These are phyloP conservation scores for Hyaloscypha finlandica DNA, from an alignment of 495 filamentous ascomycete species.

Conservation along the genomic window DNA sequence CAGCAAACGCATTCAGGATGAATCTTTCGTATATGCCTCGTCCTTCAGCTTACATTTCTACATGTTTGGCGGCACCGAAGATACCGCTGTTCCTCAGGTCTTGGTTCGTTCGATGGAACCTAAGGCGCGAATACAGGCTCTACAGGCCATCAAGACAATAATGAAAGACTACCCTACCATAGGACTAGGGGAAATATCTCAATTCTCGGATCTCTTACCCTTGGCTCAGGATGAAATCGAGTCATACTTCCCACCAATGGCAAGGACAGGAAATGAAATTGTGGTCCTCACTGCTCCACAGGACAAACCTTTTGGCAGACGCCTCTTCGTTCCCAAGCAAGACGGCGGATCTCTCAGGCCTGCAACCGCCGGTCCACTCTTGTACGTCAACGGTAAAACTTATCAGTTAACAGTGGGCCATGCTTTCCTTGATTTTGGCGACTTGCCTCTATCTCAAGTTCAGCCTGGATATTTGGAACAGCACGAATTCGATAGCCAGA, in stretches of 20 bases:
- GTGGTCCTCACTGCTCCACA: not conserved
- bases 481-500: not conserved
- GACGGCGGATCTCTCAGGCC: conserved; percentile 1
- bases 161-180: conserved; percentile 12
- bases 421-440: conserved; percentile 5
- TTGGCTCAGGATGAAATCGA: conserved; percentile 12
- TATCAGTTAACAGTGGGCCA: conserved; percentile 20
- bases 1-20: conserved; percentile 8
- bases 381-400: conserved; percentile 11
- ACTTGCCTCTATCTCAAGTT: not conserved
- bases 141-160: conserved; percentile 9
- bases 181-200: conserved; percentile 5
- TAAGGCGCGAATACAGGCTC: conserved; percentile 1
- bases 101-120: conserved; percentile 11
- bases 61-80: conserved; percentile 12
- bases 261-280: not conserved
- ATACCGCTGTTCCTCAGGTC: conserved; percentile 15
- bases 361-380: conserved; percentile 11
- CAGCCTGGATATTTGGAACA: conserved; percentile 3
- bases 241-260: not conserved
- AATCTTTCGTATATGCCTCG: conserved; percentile 1
- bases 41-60: conserved; percentile 1
- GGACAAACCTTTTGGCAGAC: conserved; percentile 15
- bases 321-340: conserved; percentile 12
- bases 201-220: not conserved